Evolutionary conservation across 805 yeast genomes (phyloP).

Genomic region (Candida insectalens): DNA sequence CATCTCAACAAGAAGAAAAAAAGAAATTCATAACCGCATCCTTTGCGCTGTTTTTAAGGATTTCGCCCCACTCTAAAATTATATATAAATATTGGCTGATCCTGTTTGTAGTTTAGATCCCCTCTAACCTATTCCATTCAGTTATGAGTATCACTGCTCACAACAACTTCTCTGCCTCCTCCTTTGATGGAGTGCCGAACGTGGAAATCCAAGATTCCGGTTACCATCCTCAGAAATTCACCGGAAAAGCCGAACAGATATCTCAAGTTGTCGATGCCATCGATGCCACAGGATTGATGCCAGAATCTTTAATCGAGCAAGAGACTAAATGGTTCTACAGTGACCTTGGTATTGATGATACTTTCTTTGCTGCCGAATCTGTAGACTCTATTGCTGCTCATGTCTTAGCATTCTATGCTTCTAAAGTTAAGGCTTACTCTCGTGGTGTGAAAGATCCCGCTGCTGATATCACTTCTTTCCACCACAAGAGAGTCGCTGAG

Average conservation of each 20-base stretch:
- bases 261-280: slow-evolving; percentile 73
- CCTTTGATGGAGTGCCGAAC: slow-evolving; percentile 23
- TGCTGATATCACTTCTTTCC: slow-evolving; percentile 39
- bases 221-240: slow-evolving; percentile 66
- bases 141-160: slow-evolving; percentile 20
- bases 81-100: too few species aligned
- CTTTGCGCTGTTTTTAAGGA: too few species aligned
- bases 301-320: slow-evolving; percentile 72
- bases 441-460: slow-evolving; percentile 24
- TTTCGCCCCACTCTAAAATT: too few species aligned
- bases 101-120: too few species aligned
- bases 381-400: slow-evolving; percentile 74
- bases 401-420: slow-evolving; percentile 82
- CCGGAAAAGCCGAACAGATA: slow-evolving; percentile 73
- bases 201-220: slow-evolving; percentile 33
- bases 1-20: too few species aligned
- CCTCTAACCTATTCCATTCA: too few species aligned
- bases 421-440: slow-evolving; percentile 79
- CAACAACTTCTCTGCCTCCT: slow-evolving; percentile 26
- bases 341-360: slow-evolving; percentile 81
- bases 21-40: too few species aligned
- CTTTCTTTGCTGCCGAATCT: slow-evolving; percentile 80
- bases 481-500: slow-evolving; percentile 67
- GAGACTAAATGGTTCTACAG: slow-evolving; percentile 90
- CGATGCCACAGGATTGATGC: slow-evolving; percentile 81